phyloP scores from a whole-genome alignment of 495 filamentous ascomycete genomes.

The Patellaria atrata region DNA sequence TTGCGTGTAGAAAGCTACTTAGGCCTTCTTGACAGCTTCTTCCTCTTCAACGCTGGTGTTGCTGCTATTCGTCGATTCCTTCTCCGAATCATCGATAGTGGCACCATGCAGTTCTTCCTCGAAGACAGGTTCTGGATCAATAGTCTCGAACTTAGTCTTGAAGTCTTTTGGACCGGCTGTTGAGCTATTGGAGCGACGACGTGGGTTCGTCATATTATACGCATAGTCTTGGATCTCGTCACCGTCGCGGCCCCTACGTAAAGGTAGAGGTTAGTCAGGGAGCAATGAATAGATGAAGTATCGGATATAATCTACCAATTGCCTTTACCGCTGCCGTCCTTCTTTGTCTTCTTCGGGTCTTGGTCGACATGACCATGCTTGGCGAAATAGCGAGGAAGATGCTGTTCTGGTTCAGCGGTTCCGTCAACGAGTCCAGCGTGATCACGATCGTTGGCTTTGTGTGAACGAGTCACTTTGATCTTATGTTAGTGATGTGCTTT shows the following conservation, averaged over 20 bases:
- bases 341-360: slow-evolving; percentile 90
- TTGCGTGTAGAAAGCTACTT: too few relatives aligned
- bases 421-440: slow-evolving; percentile 55
- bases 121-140: slow-evolving; percentile 74
- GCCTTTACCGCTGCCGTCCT: slow-evolving; percentile 82
- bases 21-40: slow-evolving; percentile 19
- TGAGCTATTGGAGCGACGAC: slow-evolving; percentile 86
- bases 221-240: slow-evolving; percentile 58
- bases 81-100: slow-evolving; percentile 21
- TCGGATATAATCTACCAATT: slow-evolving; percentile 60
- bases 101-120: slow-evolving; percentile 64
- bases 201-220: slow-evolving; percentile 70
- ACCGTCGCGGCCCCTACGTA: slow-evolving; percentile 60
- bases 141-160: slow-evolving; percentile 79
- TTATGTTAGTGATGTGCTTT: too few relatives aligned
- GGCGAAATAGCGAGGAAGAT: slow-evolving; percentile 80
- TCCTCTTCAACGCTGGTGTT: slow-evolving; percentile 26
- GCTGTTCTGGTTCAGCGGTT: slow-evolving; percentile 47
- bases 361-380: slow-evolving; percentile 69
- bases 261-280: slow-evolving; percentile 5
- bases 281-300: background rate
- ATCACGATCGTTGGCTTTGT: slow-evolving; percentile 83
- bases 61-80: slow-evolving; percentile 24
- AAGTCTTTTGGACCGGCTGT: slow-evolving; percentile 47
- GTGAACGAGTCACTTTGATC: slow-evolving; percentile 74